Conservation (phyloP, 208 protist species). For the Porcisia hertigi region DNA sequence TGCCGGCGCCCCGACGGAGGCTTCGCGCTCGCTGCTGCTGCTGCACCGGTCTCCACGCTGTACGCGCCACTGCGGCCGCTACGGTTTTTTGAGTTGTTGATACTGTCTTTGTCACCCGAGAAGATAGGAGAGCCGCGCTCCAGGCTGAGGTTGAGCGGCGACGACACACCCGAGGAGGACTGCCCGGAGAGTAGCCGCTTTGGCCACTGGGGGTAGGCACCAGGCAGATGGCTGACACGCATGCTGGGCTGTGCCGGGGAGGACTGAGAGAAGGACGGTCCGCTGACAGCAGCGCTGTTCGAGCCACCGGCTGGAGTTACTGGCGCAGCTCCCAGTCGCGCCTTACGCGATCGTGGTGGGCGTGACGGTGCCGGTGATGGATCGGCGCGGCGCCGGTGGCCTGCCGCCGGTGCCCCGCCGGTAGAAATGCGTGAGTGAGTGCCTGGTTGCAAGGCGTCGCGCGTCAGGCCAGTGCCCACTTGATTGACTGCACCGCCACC, state of each 20-base stretch:
- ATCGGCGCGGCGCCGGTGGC: slow-evolving; percentile 24
- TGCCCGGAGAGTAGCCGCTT: slow-evolving; percentile 14
- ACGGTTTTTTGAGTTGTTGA: neutral
- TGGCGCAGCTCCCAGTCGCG: slow-evolving; percentile 7
- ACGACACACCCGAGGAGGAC: slow-evolving; percentile 23
- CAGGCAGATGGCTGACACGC: neutral
- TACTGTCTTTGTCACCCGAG: slow-evolving; percentile 12
- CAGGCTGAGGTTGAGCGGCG: slow-evolving; percentile 27
- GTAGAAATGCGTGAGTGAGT: neutral
- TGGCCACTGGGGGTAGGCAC: neutral
- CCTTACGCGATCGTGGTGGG: slow-evolving; percentile 26
- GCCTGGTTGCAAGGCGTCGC: slow-evolving; percentile 13
- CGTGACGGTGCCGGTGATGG: slow-evolving; percentile 35
- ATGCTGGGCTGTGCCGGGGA: slow-evolving; percentile 14
- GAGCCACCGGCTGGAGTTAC: neutral
- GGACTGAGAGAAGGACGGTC: slow-evolving; percentile 16
- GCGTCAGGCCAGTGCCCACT: slow-evolving; percentile 15
- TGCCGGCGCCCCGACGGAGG: slow-evolving; percentile 20
- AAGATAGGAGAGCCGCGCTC: slow-evolving; percentile 14
- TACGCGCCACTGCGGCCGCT: slow-evolving; percentile 3
- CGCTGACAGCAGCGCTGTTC: neutral
- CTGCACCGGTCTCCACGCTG: neutral
- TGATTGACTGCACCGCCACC: neutral
- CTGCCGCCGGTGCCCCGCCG: neutral
- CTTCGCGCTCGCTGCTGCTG: neutral